phyloP scores from a whole-genome alignment of 2,329 filamentous ascomycete genomes.

The Fusarium mundagurra region DNA sequence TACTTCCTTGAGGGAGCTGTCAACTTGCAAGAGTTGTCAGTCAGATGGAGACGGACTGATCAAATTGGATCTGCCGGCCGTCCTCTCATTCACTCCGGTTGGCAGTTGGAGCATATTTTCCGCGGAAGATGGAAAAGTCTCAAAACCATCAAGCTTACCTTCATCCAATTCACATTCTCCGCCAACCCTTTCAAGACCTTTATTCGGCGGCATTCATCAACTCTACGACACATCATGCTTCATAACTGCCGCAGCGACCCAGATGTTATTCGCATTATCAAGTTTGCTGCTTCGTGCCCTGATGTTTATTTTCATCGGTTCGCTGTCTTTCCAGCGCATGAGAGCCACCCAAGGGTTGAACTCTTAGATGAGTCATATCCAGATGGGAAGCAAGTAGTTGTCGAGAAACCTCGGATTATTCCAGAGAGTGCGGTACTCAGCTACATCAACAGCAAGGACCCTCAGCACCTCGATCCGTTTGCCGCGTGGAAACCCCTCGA shows the following conservation, averaged over 20 bases:
- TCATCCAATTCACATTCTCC: background rate
- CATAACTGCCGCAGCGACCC: background rate
- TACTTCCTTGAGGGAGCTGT: background rate
- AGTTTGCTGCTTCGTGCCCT: background rate
- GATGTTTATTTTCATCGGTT: conserved; percentile 5
- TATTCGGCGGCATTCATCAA: background rate
- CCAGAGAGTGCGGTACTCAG: background rate
- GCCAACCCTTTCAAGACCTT: background rate
- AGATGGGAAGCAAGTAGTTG: no score
- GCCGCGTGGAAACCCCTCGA: background rate
- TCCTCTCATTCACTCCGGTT: background rate
- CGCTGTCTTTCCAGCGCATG: background rate
- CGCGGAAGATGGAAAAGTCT: background rate
- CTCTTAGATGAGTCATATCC: background rate
- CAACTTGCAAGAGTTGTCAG: background rate
- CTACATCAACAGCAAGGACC: background rate
- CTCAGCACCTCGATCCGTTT: background rate
- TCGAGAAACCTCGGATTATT: background rate
- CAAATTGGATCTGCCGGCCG: background rate
- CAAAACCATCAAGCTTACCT: background rate
- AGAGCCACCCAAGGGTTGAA: background rate
- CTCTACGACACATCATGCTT: conserved; percentile 2
- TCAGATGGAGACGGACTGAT: background rate
- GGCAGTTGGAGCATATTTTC: background rate
- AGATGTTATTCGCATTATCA: background rate